Base-by-base conservation (phyloP, 805 yeast species). In the Wickerhamomyces rabaulensis region DNA sequence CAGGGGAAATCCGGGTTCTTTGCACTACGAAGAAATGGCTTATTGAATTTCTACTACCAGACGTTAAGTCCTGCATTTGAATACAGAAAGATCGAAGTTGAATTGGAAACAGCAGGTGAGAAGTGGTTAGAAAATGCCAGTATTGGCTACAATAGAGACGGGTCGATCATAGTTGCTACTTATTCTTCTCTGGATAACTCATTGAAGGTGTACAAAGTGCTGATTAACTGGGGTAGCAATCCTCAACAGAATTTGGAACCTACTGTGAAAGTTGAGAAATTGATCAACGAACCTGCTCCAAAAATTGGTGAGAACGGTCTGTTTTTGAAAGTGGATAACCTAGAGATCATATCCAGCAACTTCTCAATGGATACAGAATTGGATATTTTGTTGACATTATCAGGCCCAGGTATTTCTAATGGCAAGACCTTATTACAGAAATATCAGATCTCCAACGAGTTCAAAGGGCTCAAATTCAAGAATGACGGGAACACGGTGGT, bases 1-100 rank as follows among this genome's bases (percentile, higher is more conserved):
- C 62, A 75, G 15, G 72, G 83, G 4, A 84, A 83, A 52, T 84
- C 84, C 48, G 94, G 91, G 2, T 80, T 89, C 55, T 64, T 87
- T 21, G 80, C 80, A 1, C 67, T 87, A 36, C 71, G 92, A 39
- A 70, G 74, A 46, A 78, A 80, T 52, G 95, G 94, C 1, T 69
- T 71, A 46, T 63, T 82, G 37, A 67, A 74, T 21, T 62, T 84
- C 25, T 80, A 81, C 69, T 83, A 76, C 57, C 92, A 83, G 59
- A 46, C 52, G 15, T 79, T 81, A 17, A 82, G 76, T 49, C 82
- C 76, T 53, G 75, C 78, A 41, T 71, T 80, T 19, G 87, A 81
- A 48, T 83, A 79, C 56, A 69, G 69, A 49, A 73, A 72, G 50
- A 51, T 67, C 2, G 48, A 67, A 4, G 41, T 58, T 2, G 44